These are phyloP conservation scores for Neocucurbitaria cava DNA, from an alignment of 2,329 filamentous ascomycete genomes.

Conservation along the genomic window DNA sequence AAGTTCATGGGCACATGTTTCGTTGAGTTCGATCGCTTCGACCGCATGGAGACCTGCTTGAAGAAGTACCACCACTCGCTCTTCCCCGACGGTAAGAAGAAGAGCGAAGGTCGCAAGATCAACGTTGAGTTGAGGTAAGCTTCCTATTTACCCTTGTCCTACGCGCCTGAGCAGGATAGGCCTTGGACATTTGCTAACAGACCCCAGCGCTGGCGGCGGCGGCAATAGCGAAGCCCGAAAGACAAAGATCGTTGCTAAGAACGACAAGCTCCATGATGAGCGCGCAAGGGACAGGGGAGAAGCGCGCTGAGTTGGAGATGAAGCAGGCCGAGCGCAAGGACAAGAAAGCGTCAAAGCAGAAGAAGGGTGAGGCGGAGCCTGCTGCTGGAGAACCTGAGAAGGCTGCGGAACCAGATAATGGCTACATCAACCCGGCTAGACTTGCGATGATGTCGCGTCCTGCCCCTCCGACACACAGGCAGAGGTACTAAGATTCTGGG, in stretches of 20 bases:
- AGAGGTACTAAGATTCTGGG: slow-evolving; percentile 22
- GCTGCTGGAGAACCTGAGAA: slow-evolving; percentile 14
- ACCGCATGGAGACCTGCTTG: slow-evolving; percentile 91
- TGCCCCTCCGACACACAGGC: slow-evolving; percentile 22
- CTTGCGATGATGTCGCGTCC: slow-evolving; percentile 45
- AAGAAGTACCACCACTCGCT: slow-evolving; percentile 87
- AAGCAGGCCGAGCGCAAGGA: slow-evolving; percentile 51
- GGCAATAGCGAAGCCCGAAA: slow-evolving; percentile 75
- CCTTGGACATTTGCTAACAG: slow-evolving; percentile 16
- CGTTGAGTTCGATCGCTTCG: slow-evolving; percentile 85
- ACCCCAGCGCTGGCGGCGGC: slow-evolving; percentile 77
- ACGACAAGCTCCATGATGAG: slow-evolving; percentile 79
- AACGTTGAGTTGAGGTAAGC: slow-evolving; percentile 89
- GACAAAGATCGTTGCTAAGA: slow-evolving; percentile 84
- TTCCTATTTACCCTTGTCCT: background rate
- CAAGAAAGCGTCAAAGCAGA: slow-evolving; percentile 42
- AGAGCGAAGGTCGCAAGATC: slow-evolving; percentile 70
- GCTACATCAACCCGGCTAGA: slow-evolving; percentile 48
- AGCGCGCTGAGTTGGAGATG: slow-evolving; percentile 50
- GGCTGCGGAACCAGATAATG: slow-evolving; percentile 24
- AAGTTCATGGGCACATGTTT: slow-evolving; percentile 57
- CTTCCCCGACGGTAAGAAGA: slow-evolving; percentile 68
- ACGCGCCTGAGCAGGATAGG: background rate
- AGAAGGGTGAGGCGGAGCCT: slow-evolving; percentile 1
- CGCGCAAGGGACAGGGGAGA: slow-evolving; percentile 61